Conservation (phyloP, 306 rosid species). For the Vachellia collinsii region DNA sequence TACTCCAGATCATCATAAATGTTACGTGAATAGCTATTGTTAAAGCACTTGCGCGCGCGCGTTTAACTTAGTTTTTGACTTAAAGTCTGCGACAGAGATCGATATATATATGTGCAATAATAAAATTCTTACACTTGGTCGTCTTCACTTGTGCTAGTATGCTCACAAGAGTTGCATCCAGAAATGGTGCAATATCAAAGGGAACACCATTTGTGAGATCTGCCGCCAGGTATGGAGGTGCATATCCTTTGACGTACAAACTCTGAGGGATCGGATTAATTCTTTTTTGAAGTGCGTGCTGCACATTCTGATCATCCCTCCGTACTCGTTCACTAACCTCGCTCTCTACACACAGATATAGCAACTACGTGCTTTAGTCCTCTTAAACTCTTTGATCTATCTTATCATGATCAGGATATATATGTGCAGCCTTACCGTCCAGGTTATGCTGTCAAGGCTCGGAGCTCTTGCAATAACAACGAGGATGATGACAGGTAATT, state of each 20-base stretch:
- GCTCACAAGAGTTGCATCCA: slow-evolving; percentile 26
- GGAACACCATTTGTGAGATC: slow-evolving; percentile 28
- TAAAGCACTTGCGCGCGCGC: too few species aligned
- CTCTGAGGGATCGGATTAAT: too few species aligned
- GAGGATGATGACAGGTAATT: neutral
- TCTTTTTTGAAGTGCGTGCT: too few species aligned
- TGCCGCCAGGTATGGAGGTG: slow-evolving; percentile 5
- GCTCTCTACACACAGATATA: too few species aligned
- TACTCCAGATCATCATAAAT: too few species aligned
- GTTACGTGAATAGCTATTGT: too few species aligned
- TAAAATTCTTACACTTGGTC: neutral
- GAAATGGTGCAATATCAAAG: slow-evolving; percentile 16
- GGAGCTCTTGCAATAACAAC: neutral
- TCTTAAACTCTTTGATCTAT: neutral
- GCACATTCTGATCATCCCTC: too few species aligned
- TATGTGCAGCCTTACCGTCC: slow-evolving; percentile 9
- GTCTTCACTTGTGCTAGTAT: slow-evolving; percentile 1
- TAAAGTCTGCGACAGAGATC: neutral
- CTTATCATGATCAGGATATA: neutral
- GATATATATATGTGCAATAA: neutral
- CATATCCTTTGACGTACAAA: too few species aligned
- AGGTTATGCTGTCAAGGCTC: neutral
- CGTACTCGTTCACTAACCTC: neutral
- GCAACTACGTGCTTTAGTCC: neutral
- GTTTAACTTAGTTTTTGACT: neutral